These are phyloP conservation scores for Vanrija sp. DNA, from an alignment of 1,284 basidiomycete species.

Conservation along the genomic window DNA sequence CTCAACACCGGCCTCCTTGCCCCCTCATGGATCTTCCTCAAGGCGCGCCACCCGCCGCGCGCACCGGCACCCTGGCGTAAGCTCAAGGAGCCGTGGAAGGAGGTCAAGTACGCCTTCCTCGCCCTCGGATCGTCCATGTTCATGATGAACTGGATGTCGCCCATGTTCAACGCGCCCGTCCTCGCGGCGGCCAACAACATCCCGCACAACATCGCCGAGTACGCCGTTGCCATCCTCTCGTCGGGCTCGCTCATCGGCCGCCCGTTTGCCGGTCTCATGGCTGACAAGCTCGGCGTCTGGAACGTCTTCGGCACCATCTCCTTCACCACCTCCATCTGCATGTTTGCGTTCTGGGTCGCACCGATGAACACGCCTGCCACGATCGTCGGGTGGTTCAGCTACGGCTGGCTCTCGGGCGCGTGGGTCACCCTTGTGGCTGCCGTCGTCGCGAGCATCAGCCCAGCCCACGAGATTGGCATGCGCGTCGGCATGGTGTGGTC, in stretches of 20 bases:
- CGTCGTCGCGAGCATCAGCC: slow-evolving; percentile 36
- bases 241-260: slow-evolving; percentile 42
- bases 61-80: slow-evolving; percentile 8
- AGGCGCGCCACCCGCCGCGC: slow-evolving; percentile 38
- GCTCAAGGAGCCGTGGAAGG: slow-evolving; percentile 22
- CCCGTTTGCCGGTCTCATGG: slow-evolving; percentile 32
- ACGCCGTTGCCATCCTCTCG: slow-evolving; percentile 41
- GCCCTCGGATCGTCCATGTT: slow-evolving; percentile 26
- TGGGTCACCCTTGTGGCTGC: slow-evolving; percentile 43
- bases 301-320: slow-evolving; percentile 34
- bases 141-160: slow-evolving; percentile 32
- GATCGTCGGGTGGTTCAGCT: slow-evolving; percentile 35
- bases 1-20: slow-evolving; percentile 38
- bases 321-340: slow-evolving; percentile 23
- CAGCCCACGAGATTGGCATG: slow-evolving; percentile 43
- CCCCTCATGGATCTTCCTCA: slow-evolving; percentile 40
- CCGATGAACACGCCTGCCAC: slow-evolving; percentile 26
- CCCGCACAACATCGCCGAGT: slow-evolving; percentile 20
- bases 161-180: slow-evolving; percentile 37
- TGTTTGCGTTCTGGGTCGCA: slow-evolving; percentile 36
- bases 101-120: slow-evolving; percentile 24
- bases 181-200: slow-evolving; percentile 28
- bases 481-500: slow-evolving; percentile 45
- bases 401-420: slow-evolving; percentile 36
- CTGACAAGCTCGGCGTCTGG: slow-evolving; percentile 42